Conservation (phyloP, 768 basidiomycete species). For the Serendipita sp. region DNA sequence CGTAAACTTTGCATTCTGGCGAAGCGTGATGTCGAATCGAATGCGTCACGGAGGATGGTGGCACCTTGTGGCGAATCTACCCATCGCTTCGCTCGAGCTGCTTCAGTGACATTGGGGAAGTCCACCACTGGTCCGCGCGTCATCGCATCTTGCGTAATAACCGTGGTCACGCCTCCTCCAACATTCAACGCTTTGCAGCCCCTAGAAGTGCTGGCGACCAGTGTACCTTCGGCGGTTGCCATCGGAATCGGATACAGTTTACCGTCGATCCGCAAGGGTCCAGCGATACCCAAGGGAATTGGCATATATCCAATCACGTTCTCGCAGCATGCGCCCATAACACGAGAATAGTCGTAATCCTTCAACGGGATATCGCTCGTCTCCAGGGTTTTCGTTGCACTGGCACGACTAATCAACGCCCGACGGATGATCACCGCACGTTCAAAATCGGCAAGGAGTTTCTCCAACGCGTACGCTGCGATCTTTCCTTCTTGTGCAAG, state of each 20-base stretch:
- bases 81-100: constrained; percentile 79
- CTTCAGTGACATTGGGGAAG: constrained; percentile 67
- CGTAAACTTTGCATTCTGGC: constrained; percentile 75
- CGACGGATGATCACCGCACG: constrained; percentile 77
- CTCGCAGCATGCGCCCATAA: constrained; percentile 95
- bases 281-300: constrained; percentile 89
- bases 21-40: constrained; percentile 90
- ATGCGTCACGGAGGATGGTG: constrained; percentile 58
- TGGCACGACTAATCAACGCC: constrained; percentile 80
- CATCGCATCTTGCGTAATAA: constrained; percentile 86
- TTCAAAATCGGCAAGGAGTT: constrained; percentile 76
- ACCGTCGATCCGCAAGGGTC: constrained; percentile 85
- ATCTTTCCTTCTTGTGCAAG: constrained; percentile 86
- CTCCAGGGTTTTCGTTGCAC: constrained; percentile 71
- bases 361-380: constrained; percentile 63
- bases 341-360: constrained; percentile 84
- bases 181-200: constrained; percentile 97
- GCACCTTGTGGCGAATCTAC: constrained; percentile 72
- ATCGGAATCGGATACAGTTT: constrained; percentile 80
- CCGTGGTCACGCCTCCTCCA: constrained; percentile 88
- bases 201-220: constrained; percentile 92
- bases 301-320: constrained; percentile 98
- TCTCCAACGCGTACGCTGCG: constrained; percentile 88
- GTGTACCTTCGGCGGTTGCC: constrained; percentile 99
- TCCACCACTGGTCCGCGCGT: constrained; percentile 98